Conservation (phyloP, 345 rosid genomes). For the Citropsis articulata region DNA sequence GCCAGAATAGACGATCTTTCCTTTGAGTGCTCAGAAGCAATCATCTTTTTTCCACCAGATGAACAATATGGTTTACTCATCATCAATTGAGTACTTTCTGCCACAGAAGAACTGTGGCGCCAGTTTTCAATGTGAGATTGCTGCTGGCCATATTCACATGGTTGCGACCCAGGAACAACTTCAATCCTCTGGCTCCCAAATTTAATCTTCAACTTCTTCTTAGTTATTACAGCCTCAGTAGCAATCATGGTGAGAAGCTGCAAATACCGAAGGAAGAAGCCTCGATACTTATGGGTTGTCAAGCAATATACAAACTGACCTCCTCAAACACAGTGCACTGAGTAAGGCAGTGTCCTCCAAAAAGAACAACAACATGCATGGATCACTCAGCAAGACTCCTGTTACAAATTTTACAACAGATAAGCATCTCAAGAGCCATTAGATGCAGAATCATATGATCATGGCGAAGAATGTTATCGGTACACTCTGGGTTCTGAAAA, state of each 20-base stretch:
- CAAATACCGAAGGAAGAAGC: neutral
- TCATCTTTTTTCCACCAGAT: conserved; percentile 15
- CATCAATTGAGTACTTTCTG: conserved; percentile 14
- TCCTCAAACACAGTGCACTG: conserved; percentile 8
- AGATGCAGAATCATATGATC: neutral
- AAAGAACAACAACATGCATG: conserved; percentile 1
- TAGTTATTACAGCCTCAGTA: conserved; percentile 32
- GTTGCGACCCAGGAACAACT: conserved; percentile 19
- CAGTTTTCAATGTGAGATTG: conserved; percentile 13
- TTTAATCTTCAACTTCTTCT: conserved; percentile 57
- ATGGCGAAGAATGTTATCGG: too few species aligned
- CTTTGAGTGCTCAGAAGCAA: conserved; percentile 14
- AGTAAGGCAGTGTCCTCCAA: conserved; percentile 14
- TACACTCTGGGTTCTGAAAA: neutral
- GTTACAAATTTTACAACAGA: neutral
- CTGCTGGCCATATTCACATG: conserved; percentile 22
- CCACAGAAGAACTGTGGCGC: conserved; percentile 5
- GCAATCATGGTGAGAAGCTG: conserved; percentile 35
- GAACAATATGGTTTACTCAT: conserved; percentile 9
- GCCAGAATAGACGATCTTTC: conserved; percentile 5
- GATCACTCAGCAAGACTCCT: conserved; percentile 1
- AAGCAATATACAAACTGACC: neutral
- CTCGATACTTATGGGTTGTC: neutral
- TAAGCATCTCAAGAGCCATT: neutral
- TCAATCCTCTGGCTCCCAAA: conserved; percentile 41